Evolutionary conservation across 495 filamentous ascomycete species (phyloP), one percentile per base, ranked within the genome.

Genomic region (Glutinoglossum americanum): DNA sequence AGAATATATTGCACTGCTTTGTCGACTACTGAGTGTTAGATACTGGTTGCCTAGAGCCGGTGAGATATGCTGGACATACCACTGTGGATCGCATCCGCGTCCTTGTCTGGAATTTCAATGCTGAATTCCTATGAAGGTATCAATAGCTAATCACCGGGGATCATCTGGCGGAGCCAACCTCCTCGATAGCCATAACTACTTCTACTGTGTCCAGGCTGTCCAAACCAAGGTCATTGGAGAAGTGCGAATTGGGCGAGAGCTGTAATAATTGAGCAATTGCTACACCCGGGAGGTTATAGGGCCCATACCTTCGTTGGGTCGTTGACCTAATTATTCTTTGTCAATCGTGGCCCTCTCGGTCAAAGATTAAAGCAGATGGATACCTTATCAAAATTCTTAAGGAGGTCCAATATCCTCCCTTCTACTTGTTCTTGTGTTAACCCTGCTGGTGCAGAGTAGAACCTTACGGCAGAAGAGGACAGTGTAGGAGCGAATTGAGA

Each of bases 151-250:
- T 25, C 60, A 64, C 56, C 62, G 57, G 51, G 62, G 60, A 61
- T 48, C 25, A 11, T 28, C 11, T 49, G 27, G 10, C 25, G 39
- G 9, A 15, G 59, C 80, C 62, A 75, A 94, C 90, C 85, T 98
- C 92, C 78, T 98, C 92, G 73, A 98, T 96, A 61, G 92, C 92
- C 92, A 98, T 98, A 60, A 98, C 93, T 62, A 98, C 89, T 77
- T 98, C 92, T 56, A 98, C 92, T 54, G 89, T 95, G 69, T 98
- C 92, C 69, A 98, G 76, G 74, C 85, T 93, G 75, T 98, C 92
- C 63, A 98, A 72, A 58, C 88, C 93, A 51, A 98, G 80, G 73
- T 98, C 92, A 66, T 95, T 96, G 57, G 87, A 73, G 71, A 98
- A 98, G 79, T 96, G 87, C 30, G 92, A 83, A 45, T 71, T 74